Evolutionary conservation across 164 flowering plant genomes (phyloP).

Genomic region (Warburgia ugandensis): DNA sequence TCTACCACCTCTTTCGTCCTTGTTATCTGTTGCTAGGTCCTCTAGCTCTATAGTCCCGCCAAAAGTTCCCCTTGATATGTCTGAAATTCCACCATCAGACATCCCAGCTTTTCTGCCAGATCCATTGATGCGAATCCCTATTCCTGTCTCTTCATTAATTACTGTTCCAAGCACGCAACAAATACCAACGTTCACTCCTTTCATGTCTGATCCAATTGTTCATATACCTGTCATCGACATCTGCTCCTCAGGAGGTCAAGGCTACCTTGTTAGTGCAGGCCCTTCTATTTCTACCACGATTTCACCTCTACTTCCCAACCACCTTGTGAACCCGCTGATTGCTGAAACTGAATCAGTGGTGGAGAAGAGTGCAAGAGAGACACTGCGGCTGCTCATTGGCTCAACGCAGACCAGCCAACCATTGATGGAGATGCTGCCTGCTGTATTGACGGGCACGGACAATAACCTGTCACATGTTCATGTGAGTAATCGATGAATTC

Average conservation of each 20-base stretch:
- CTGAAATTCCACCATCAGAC: constrained; percentile 38
- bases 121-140: constrained; percentile 44
- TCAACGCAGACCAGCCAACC: constrained; percentile 45
- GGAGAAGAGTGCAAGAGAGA: constrained; percentile 86
- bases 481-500: constrained; percentile 6
- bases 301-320: constrained; percentile 49
- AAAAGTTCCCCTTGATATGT: constrained; percentile 27
- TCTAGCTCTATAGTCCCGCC: constrained; percentile 28
- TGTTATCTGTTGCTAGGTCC: constrained; percentile 33
- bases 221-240: constrained; percentile 85
- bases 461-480: constrained; percentile 4
- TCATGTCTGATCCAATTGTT: constrained; percentile 86
- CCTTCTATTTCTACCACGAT: constrained; percentile 50
- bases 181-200: constrained; percentile 72
- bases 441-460: constrained; percentile 16
- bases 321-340: constrained; percentile 38
- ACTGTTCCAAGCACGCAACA: constrained; percentile 51
- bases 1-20: constrained; percentile 53
- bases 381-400: constrained; percentile 64
- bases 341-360: constrained; percentile 53
- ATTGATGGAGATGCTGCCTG: constrained; percentile 42
- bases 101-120: constrained; percentile 69
- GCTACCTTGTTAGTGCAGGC: constrained; percentile 87
- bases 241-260: constrained; percentile 92
- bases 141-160: constrained; percentile 24